Conservation (phyloP, 352 stramenopile species). For the Phytophthora pini region DNA sequence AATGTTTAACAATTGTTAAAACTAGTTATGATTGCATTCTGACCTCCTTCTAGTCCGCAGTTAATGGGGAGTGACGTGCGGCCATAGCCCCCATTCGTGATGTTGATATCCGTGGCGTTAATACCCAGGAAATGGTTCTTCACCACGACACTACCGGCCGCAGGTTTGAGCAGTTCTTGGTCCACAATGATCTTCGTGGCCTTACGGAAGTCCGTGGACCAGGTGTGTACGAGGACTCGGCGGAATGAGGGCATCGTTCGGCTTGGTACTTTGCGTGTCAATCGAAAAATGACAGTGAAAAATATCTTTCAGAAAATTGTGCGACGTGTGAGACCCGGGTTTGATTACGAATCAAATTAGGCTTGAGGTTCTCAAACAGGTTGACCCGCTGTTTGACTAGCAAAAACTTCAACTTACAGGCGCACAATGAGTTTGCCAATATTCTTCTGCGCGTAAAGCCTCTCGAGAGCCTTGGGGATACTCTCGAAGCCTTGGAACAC, state of each 20-base stretch:
- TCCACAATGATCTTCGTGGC: conserved; percentile 47
- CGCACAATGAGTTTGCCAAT: conserved; percentile 83
- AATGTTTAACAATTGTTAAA: too few species aligned
- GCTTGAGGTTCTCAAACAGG: neutral
- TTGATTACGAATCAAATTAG: conserved; percentile 23
- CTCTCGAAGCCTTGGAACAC: conserved; percentile 45
- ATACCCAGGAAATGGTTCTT: conserved; percentile 47
- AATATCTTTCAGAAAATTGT: neutral
- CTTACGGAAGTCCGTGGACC: conserved; percentile 51
- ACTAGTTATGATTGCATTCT: neutral
- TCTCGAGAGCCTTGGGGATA: conserved; percentile 60
- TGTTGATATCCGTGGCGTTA: conserved; percentile 65
- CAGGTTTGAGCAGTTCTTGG: conserved; percentile 32
- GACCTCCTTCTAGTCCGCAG: conserved; percentile 44
- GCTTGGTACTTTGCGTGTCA: conserved; percentile 6
- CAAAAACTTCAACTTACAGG: conserved; percentile 15
- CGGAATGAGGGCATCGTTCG: conserved; percentile 39
- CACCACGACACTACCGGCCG: conserved; percentile 42
- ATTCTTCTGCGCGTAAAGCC: conserved; percentile 64
- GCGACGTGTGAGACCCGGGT: conserved; percentile 23
- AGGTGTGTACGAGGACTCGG: conserved; percentile 45
- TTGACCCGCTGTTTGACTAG: conserved; percentile 10
- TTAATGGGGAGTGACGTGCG: conserved; percentile 30
- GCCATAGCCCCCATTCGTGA: conserved; percentile 39
- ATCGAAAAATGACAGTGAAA: neutral